These are phyloP conservation scores for Scutellaria galericulata DNA, from an alignment of 257 asterid species.

Conservation along the genomic window DNA sequence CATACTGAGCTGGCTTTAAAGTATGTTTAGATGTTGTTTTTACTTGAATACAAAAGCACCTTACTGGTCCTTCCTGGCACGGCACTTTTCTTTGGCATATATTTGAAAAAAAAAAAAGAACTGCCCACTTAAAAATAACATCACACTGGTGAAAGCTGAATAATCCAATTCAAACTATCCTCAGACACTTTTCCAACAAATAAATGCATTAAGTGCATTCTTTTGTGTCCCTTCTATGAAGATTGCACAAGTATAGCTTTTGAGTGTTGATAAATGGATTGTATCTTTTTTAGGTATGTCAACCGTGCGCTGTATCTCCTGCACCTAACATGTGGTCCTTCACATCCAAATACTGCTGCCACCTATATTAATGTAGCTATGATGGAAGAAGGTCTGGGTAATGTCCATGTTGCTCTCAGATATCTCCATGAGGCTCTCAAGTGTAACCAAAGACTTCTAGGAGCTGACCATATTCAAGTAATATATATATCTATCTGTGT, in stretches of 20 bases:
- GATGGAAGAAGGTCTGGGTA: slow-evolving; percentile 93
- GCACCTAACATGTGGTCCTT: slow-evolving; percentile 81
- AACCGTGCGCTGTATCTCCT: slow-evolving; percentile 79
- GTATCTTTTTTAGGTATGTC: slow-evolving; percentile 64
- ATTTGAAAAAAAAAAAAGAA: background rate
- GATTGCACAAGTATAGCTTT: slow-evolving; percentile 1
- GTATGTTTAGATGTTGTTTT: slow-evolving; percentile 31
- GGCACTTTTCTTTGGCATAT: background rate
- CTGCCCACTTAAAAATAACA: background rate
- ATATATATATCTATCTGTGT: background rate
- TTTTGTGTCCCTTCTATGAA: slow-evolving; percentile 4
- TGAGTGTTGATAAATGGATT: slow-evolving; percentile 27
- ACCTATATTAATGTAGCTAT: slow-evolving; percentile 81
- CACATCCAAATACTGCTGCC: slow-evolving; percentile 87
- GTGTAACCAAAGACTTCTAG: slow-evolving; percentile 83
- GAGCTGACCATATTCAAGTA: slow-evolving; percentile 85
- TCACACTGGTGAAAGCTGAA: slow-evolving; percentile 19
- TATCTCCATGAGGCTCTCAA: slow-evolving; percentile 88
- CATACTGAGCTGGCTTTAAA: slow-evolving; percentile 71
- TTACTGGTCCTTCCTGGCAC: slow-evolving; percentile 11
- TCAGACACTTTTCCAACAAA: too few species aligned
- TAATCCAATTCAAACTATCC: background rate
- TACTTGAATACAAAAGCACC: background rate
- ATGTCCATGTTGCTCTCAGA: slow-evolving; percentile 80
- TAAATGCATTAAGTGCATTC: background rate